These are phyloP conservation scores for Yarrowia sp. DNA, from an alignment of 805 yeast species.

Conservation along the genomic window DNA sequence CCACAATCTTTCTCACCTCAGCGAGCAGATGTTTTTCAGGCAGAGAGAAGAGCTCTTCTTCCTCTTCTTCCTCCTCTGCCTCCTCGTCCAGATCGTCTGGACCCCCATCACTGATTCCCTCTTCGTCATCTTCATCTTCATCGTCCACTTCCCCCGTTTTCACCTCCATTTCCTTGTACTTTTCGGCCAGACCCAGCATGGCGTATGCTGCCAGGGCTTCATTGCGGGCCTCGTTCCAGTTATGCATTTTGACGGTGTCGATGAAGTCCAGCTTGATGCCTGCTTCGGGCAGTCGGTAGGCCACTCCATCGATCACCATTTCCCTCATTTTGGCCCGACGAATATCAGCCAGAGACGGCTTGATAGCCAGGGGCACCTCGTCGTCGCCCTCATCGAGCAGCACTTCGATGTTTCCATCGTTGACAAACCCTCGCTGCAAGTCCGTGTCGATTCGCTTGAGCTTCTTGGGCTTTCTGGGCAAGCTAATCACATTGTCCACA, in stretches of 20 bases:
- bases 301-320: slow-evolving; percentile 52
- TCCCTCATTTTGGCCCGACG: slow-evolving; percentile 31
- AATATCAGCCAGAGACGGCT: slow-evolving; percentile 29
- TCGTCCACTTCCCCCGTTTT: background rate
- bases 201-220: slow-evolving; percentile 42
- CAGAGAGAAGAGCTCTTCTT: background rate
- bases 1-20: slow-evolving; percentile 3
- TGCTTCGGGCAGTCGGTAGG: slow-evolving; percentile 71
- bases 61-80: background rate
- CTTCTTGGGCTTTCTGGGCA: slow-evolving; percentile 53
- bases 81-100: slow-evolving; percentile 1
- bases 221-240: slow-evolving; percentile 49
- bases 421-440: slow-evolving; percentile 58
- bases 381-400: slow-evolving; percentile 51
- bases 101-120: slow-evolving; percentile 3
- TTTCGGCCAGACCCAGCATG: slow-evolving; percentile 27
- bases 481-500: slow-evolving; percentile 53
- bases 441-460: slow-evolving; percentile 63
- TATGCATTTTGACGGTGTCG: slow-evolving; percentile 55
- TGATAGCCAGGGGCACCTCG: slow-evolving; percentile 44
- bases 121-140: background rate
- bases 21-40: slow-evolving; percentile 6
- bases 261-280: slow-evolving; percentile 74
- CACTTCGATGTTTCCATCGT: slow-evolving; percentile 68
- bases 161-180: slow-evolving; percentile 1